These are phyloP conservation scores for Petunia axillaris DNA, from an alignment of 257 asterid species.

Conservation along the genomic window DNA sequence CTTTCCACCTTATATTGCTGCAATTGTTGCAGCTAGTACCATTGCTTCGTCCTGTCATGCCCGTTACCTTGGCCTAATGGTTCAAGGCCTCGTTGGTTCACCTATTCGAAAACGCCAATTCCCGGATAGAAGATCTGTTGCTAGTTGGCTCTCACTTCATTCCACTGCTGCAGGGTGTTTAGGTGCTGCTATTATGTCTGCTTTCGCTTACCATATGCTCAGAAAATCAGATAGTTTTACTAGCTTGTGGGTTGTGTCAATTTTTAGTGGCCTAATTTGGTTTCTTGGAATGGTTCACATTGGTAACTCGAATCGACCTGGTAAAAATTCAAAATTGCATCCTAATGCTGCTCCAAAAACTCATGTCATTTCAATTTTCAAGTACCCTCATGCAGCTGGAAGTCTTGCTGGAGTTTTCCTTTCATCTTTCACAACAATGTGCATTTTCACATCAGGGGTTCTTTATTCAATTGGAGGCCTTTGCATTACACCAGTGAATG, in stretches of 20 bases:
- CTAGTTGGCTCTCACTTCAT: conserved; percentile 72
- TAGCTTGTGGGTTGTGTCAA: conserved; percentile 82
- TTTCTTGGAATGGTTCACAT: conserved; percentile 67
- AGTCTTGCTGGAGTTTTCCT: conserved; percentile 76
- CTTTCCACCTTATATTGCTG: conserved; percentile 75
- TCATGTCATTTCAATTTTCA: conserved; percentile 66
- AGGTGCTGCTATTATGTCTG: conserved; percentile 73
- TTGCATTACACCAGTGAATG: conserved; percentile 45
- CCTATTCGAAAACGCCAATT: conserved; percentile 47
- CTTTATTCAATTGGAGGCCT: conserved; percentile 68
- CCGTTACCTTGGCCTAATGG: conserved; percentile 80
- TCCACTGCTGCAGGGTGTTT: conserved; percentile 76
- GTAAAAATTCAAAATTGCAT: conserved; percentile 25
- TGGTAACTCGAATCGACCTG: conserved; percentile 47
- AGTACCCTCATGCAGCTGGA: conserved; percentile 80
- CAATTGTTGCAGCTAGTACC: conserved; percentile 71
- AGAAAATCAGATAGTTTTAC: conserved; percentile 67
- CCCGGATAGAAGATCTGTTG: conserved; percentile 53
- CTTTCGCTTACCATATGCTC: conserved; percentile 74
- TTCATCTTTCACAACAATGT: conserved; percentile 75
- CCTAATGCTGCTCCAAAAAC: conserved; percentile 36
- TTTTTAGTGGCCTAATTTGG: conserved; percentile 89
- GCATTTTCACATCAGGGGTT: conserved; percentile 65
- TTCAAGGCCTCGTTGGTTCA: conserved; percentile 69
- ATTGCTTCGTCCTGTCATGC: conserved; percentile 65